Base-by-base conservation (phyloP, 176 grass and related monocot species). In the Hsuehochloa calcarea region DNA sequence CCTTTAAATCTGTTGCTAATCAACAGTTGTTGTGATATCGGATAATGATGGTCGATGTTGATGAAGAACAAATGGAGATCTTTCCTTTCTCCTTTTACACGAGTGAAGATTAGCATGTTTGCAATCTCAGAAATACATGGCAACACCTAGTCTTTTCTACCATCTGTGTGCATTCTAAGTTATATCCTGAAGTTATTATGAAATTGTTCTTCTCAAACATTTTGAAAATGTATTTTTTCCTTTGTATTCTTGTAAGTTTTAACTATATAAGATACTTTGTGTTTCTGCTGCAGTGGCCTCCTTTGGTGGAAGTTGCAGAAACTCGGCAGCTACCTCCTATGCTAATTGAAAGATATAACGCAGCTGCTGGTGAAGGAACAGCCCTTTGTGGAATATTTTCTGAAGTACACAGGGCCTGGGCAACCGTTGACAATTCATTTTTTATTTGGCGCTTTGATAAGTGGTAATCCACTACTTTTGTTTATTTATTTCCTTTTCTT, bases 371-470 rank as follows among this genome's bases (percentile, higher is more conserved):
- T 69, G 96, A 98, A 98, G 96, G 93, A 90, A 98, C 96, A 72
- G 90, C 96, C 8, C 85, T 95, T 54, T 98, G 96, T 87, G 96
- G 96, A 72, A 92, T 98, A 73, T 98, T 98, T 82, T 67, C 91
- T 62, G 96, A 94, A 79, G 91, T 98, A 70, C 93, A 90, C 59
- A 87, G 89, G 55, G 91, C 96, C 43, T 98, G 96, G 96, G 96
- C 96, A 83, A 95, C 96, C 11, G 96, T 98, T 78, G 96, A 98
- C 77, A 95, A 95, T 83, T 98, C 93, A 41, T 84, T 95, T 89
- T 98, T 95, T 67, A 46, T 89, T 78, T 98, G 96, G 96, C 89
- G 91, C 60, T 95, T 93, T 81, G 91, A 98, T 87, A 98, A 98
- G 88, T 95, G 96, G 96, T 98, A 89, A 70, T 58, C 25, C 34